phyloP scores from a whole-genome alignment of 129 eudicot species.

The Artemisia argyi region DNA sequence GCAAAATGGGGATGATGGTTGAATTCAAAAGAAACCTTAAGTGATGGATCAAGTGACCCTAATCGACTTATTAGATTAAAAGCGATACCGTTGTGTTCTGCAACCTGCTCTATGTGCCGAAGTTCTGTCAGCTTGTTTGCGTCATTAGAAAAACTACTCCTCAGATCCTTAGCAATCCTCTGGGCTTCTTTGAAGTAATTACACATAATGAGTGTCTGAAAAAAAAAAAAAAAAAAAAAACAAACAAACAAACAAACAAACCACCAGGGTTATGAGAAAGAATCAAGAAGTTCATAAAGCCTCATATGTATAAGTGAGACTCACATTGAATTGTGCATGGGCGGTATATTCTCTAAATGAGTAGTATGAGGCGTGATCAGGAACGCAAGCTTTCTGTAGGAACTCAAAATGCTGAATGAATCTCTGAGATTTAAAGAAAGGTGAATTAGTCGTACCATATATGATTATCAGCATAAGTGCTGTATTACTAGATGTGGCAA shows the following conservation, averaged over 20 bases:
- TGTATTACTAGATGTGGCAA: not conserved
- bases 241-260: no score
- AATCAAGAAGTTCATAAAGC: not conserved
- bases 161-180: constrained; percentile 75
- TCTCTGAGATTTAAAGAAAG: constrained; percentile 46
- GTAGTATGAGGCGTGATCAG: constrained; percentile 71
- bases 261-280: not conserved
- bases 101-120: constrained; percentile 80
- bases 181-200: constrained; percentile 91
- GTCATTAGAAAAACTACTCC: constrained; percentile 64
- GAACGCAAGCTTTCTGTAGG: constrained; percentile 83
- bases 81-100: constrained; percentile 85
- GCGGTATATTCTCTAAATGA: constrained; percentile 71
- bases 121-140: constrained; percentile 67
- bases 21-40: constrained; percentile 77
- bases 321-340: constrained; percentile 70
- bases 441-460: not conserved
- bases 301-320: constrained; percentile 14
- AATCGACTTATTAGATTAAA: constrained; percentile 67
- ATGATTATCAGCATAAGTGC: not conserved
- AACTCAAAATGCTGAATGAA: constrained; percentile 92
- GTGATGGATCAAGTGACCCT: constrained; percentile 77
- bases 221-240: not conserved
- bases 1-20: constrained; percentile 82
- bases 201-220: constrained; percentile 51